Base-by-base conservation (phyloP, 208 protist genomes). In the Acanthamoeba sp. region DNA sequence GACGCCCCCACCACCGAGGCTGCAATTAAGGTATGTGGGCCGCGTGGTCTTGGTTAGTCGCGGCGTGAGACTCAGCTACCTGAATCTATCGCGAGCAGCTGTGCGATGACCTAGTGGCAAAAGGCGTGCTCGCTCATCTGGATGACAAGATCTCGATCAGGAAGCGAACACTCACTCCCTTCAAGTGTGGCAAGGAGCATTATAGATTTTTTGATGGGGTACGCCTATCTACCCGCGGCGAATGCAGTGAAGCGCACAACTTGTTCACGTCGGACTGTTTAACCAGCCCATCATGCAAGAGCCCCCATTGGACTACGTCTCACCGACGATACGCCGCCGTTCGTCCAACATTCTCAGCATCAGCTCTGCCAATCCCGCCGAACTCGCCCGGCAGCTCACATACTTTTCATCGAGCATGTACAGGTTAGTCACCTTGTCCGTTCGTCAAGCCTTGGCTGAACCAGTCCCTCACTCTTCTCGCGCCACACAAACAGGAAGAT, bases 191-290 rank as follows among this genome's bases (percentile, higher is more conserved):
- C 9, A 90, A 38, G 32, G 34, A 66, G 6, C 32, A 40, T 12
- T 90, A 90, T 29, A 22, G 84, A 57, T 90, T 90, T 34, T n/a
- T 29, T 42, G 57, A 90, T 16, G 84, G 48, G 84, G 84, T 89
- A 89, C 69, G 29, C 48, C 16, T 55, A 20, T 38, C 34, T 40
- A 16, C n/a, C 34, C 66, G 14, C n/a, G 20, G n/a, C n/a, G 9
- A n/a, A n/a, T n/a, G n/a, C n/a, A n/a, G n/a, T n/a, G n/a, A n/a
- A n/a, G n/a, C n/a, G n/a, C n/a, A n/a, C n/a, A n/a, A n/a, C n/a
- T n/a, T n/a, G n/a, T 24, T 6, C 24, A 36, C 34, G 18, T 80
- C 22, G 24, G 12, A 80, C 69, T n/a, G 9, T 76, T 20, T n/a
- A n/a, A n/a, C 34, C 66, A 55, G 48, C 48, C 48, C 10, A 16